phyloP scores from a whole-genome alignment of 768 basidiomycete species.

The Grammothele lineata region DNA sequence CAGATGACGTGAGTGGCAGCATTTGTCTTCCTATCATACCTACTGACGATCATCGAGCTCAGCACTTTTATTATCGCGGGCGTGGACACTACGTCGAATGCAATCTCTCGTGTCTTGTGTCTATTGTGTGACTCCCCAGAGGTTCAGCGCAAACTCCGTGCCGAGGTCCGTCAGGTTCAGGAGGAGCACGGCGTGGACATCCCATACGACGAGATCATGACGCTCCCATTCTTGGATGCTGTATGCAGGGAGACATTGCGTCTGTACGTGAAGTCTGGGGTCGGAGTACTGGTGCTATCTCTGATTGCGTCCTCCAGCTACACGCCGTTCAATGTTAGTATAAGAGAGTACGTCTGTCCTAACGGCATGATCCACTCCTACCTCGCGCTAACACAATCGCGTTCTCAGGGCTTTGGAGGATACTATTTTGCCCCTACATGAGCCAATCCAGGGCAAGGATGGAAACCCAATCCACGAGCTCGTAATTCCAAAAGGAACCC shows the following conservation, averaged over 20 bases:
- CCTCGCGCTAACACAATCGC: too few relatives aligned
- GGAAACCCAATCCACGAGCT: conserved; percentile 10
- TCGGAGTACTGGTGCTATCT: too few relatives aligned
- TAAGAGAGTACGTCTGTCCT: not conserved
- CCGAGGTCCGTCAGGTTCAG: conserved; percentile 10
- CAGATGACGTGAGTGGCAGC: conserved; percentile 1
- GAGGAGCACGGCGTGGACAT: conserved; percentile 27
- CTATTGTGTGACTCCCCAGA: conserved; percentile 25
- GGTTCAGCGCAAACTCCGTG: conserved; percentile 31
- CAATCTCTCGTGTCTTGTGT: conserved; percentile 1
- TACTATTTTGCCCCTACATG: conserved; percentile 7
- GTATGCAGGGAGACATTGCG: conserved; percentile 57
- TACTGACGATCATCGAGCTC: conserved; percentile 11
- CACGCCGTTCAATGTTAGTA: too few relatives aligned
- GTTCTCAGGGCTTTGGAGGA: not conserved
- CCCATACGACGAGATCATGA: conserved; percentile 15
- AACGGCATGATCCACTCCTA: not conserved
- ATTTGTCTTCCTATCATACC: conserved; percentile 19
- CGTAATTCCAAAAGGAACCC: conserved; percentile 13
- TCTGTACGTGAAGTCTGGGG: conserved; percentile 27
- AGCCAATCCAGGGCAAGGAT: conserved; percentile 6
- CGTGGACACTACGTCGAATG: too few relatives aligned
- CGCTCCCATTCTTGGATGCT: conserved; percentile 58
- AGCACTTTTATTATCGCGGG: too few relatives aligned
- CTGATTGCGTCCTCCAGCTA: too few relatives aligned